phyloP scores from a whole-genome alignment of 495 filamentous ascomycete genomes.

The Melanomma pulvis-pyrius region DNA sequence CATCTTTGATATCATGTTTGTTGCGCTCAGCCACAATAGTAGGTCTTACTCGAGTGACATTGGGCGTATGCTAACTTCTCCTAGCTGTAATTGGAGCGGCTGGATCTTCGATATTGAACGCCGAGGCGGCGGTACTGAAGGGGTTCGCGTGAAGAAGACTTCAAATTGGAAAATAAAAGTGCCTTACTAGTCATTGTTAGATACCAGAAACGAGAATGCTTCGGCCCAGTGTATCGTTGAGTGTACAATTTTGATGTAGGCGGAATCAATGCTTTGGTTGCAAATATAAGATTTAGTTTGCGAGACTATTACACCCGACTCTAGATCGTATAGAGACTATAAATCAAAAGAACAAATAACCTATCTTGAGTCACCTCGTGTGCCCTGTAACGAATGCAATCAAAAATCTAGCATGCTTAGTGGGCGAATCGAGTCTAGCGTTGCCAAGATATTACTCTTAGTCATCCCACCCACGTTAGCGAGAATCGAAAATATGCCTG shows the following conservation, averaged over 20 bases:
- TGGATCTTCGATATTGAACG: conserved; percentile 91
- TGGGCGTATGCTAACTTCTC: conserved; percentile 22
- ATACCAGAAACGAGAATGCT: conserved; percentile 1
- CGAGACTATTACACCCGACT: too few relatives aligned
- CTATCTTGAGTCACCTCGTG: too few relatives aligned
- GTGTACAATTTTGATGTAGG: too few relatives aligned
- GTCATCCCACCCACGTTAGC: conserved; percentile 13
- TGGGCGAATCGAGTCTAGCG: neutral
- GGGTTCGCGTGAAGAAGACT: conserved; percentile 54
- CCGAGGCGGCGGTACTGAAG: conserved; percentile 88
- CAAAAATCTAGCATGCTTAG: neutral
- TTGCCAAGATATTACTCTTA: conserved; percentile 1
- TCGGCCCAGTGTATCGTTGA: neutral
- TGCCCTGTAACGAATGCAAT: neutral
- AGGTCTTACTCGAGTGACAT: conserved; percentile 43
- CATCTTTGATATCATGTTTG: conserved; percentile 52
- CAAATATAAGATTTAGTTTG: too few relatives aligned
- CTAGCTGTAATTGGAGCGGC: conserved; percentile 88
- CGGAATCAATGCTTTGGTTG: too few relatives aligned
- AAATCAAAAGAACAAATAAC: too few relatives aligned
- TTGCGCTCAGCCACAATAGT: conserved; percentile 56
- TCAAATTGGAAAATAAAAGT: conserved; percentile 4
- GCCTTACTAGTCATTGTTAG: conserved; percentile 6
- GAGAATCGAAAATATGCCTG: conserved; percentile 5
- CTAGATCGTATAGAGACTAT: too few relatives aligned